Evolutionary conservation across 2,329 filamentous ascomycete species (phyloP).

Genomic region (Paraconiothyrium brasiliense): DNA sequence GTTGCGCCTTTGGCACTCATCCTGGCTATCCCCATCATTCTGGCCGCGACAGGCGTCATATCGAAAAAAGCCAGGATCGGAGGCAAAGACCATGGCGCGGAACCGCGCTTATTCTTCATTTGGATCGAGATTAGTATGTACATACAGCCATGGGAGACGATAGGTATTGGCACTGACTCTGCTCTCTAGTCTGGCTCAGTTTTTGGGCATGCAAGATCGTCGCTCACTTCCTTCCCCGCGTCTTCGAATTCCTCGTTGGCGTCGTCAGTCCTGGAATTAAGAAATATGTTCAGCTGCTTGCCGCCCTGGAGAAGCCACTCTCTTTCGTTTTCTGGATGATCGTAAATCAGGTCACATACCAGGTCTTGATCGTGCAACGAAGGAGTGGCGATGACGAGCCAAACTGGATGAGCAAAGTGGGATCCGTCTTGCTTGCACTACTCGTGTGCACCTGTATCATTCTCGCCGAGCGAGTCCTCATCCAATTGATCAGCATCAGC

Average conservation of each 20-base stretch:
- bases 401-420: slow-evolving; percentile 65
- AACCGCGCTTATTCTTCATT: slow-evolving; percentile 67
- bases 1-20: slow-evolving; percentile 65
- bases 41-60: slow-evolving; percentile 60
- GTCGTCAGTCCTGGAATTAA: slow-evolving; percentile 71
- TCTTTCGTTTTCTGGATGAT: slow-evolving; percentile 69
- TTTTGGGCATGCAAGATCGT: slow-evolving; percentile 70
- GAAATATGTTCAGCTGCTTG: slow-evolving; percentile 69
- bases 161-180: slow-evolving; percentile 16
- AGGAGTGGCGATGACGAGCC: neutral
- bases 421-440: slow-evolving; percentile 71
- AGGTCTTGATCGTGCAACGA: slow-evolving; percentile 39
- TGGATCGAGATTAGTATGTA: slow-evolving; percentile 68
- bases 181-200: slow-evolving; percentile 63
- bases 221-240: slow-evolving; percentile 65
- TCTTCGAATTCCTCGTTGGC: slow-evolving; percentile 70
- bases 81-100: slow-evolving; percentile 52
- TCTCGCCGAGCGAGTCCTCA: slow-evolving; percentile 78
- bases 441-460: slow-evolving; percentile 76
- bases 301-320: slow-evolving; percentile 67
- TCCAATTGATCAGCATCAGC: slow-evolving; percentile 84
- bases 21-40: slow-evolving; percentile 71
- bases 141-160: neutral
- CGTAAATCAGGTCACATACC: slow-evolving; percentile 67
- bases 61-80: slow-evolving; percentile 56